phyloP scores from a whole-genome alignment of 139 green algal genomes.

The Chlorella ohadii region DNA sequence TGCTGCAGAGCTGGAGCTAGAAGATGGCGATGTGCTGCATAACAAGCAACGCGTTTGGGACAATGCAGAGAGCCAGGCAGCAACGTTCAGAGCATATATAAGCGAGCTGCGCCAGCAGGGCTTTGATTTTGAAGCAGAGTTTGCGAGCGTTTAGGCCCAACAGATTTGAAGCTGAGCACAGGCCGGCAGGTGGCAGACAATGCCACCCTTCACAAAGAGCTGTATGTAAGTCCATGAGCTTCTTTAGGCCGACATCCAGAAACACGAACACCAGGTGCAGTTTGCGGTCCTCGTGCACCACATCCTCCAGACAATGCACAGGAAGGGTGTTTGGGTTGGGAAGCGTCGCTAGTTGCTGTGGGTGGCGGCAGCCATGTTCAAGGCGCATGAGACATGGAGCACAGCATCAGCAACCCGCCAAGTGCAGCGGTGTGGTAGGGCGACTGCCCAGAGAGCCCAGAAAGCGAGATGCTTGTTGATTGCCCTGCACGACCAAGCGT shows the following conservation, averaged over 20 bases:
- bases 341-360: too few species aligned
- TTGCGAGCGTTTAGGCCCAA: not conserved
- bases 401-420: too few species aligned
- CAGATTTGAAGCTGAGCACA: too few species aligned
- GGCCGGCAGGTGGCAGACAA: too few species aligned
- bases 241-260: slow-evolving; percentile 97
- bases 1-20: slow-evolving; percentile 59
- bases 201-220: too few species aligned
- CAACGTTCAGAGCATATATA: slow-evolving; percentile 33
- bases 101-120: slow-evolving; percentile 11
- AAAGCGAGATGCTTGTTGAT: too few species aligned
- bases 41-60: slow-evolving; percentile 56
- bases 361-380: too few species aligned
- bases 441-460: too few species aligned
- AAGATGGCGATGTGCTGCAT: slow-evolving; percentile 61
- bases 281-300: slow-evolving; percentile 87
- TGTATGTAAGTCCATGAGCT: slow-evolving; percentile 97
- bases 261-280: slow-evolving; percentile 99
- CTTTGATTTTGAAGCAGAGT: slow-evolving; percentile 20
- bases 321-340: too few species aligned
- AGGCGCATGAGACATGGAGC: too few species aligned
- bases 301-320: slow-evolving; percentile 66
- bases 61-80: slow-evolving; percentile 40
- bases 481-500: too few species aligned
- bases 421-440: too few species aligned